Conservation (phyloP, 1,139 yeast species). For the Candida glucosophila region DNA sequence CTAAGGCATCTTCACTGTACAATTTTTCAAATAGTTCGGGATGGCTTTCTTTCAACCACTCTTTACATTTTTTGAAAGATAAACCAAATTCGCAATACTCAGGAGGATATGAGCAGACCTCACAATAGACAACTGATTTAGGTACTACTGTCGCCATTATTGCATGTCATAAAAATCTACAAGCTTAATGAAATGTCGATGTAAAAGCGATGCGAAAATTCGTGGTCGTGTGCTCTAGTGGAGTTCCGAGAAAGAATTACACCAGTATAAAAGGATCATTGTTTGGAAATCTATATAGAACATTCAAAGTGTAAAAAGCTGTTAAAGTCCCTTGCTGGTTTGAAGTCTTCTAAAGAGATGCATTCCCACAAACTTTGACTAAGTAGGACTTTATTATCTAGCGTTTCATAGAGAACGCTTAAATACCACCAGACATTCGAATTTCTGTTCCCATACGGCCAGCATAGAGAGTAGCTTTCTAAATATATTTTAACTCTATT, state of each 20-base stretch:
- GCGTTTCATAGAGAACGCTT: conserved; percentile 54
- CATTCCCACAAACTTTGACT: conserved; percentile 56
- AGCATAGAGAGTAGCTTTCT: conserved; percentile 40
- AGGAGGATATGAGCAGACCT: conserved; percentile 78
- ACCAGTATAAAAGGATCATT: too few species aligned
- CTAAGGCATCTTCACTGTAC: conserved; percentile 51
- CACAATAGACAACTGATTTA: conserved; percentile 59
- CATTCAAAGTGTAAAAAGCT: too few species aligned
- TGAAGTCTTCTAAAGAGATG: conserved; percentile 55
- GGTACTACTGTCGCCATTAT: conserved; percentile 33
- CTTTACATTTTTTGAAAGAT: conserved; percentile 71
- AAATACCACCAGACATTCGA: conserved; percentile 73
- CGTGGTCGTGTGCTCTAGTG: too few species aligned
- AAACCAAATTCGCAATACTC: conserved; percentile 95
- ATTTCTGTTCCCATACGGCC: conserved; percentile 46
- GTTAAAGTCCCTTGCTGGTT: conserved; percentile 49
- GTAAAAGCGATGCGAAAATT: too few species aligned
- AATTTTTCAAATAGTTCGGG: conserved; percentile 48
- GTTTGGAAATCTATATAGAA: too few species aligned
- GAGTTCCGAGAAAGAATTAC: too few species aligned
- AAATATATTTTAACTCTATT: conserved; percentile 57
- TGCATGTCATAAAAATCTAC: too few species aligned
- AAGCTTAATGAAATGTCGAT: too few species aligned
- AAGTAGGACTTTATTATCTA: conserved; percentile 47
- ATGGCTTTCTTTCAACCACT: conserved; percentile 63